A percentile compares a stretch with the other conserved stretches of the same genome.
phyloP scores from a whole-genome alignment of 192 early-diverging fungal genomes.

The Rhizoclosmatium globosum region DNA sequence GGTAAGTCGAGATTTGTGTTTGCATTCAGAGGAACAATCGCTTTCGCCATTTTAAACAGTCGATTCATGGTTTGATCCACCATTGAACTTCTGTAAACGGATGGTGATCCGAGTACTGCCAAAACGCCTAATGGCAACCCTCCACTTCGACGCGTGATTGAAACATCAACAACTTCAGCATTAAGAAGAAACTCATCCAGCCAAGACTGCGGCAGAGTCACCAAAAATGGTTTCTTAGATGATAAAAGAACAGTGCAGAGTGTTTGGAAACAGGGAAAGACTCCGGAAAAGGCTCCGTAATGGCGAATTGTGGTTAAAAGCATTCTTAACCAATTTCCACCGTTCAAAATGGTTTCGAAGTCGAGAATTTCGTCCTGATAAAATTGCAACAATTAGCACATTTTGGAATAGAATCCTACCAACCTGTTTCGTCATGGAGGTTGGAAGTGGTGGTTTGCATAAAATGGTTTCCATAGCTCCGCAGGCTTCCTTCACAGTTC shows the following conservation, averaged over 20 bases:
- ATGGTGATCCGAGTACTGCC: constrained; percentile 78
- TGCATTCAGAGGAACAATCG: constrained; percentile 46
- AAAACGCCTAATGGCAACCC: constrained; percentile 90
- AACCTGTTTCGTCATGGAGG: neutral
- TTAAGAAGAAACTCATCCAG: constrained; percentile 79
- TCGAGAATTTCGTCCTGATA: constrained; percentile 19
- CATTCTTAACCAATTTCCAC: constrained; percentile 57
- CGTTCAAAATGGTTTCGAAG: constrained; percentile 42
- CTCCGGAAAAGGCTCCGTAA: constrained; percentile 90
- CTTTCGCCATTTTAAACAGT: constrained; percentile 71
- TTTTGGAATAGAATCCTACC: neutral
- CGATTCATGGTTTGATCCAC: constrained; percentile 73
- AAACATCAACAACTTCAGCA: constrained; percentile 77
- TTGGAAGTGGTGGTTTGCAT: constrained; percentile 47
- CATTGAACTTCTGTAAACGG: constrained; percentile 64
- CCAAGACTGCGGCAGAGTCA: constrained; percentile 73
- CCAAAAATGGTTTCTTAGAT: constrained; percentile 60
- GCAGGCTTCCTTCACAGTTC: constrained; percentile 89
- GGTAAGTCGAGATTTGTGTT: constrained; percentile 82
- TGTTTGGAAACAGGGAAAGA: constrained; percentile 78
- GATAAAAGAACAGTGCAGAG: constrained; percentile 75
- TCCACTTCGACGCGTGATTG: constrained; percentile 91
- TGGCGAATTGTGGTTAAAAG: constrained; percentile 84
- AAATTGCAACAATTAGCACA: neutral
- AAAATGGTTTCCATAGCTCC: constrained; percentile 57